These are phyloP conservation scores for Boletus huronensis DNA, from an alignment of 768 basidiomycete genomes.

Conservation along the genomic window DNA sequence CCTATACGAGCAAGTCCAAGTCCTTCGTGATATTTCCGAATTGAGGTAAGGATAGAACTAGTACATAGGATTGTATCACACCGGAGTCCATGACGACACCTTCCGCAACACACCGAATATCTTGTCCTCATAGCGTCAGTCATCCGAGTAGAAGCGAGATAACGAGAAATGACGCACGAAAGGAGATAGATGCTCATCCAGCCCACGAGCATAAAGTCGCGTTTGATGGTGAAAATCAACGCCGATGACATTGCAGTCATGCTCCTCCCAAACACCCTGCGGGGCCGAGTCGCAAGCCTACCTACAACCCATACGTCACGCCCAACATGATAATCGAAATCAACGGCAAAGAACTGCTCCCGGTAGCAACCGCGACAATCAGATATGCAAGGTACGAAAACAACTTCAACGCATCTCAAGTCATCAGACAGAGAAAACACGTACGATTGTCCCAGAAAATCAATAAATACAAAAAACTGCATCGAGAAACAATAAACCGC, in stretches of 20 bases:
- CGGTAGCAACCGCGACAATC: too few relatives aligned
- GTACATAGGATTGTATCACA: too few relatives aligned
- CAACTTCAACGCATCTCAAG: constrained; percentile 5
- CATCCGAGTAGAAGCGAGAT: background rate
- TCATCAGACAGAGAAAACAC: too few relatives aligned
- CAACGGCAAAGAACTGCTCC: constrained; percentile 32
- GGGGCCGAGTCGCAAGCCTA: constrained; percentile 25
- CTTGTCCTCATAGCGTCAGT: constrained; percentile 37
- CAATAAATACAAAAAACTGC: too few relatives aligned
- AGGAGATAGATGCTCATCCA: constrained; percentile 96
- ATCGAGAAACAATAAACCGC: too few relatives aligned
- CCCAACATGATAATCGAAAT: constrained; percentile 92
- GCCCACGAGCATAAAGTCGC: constrained; percentile 96
- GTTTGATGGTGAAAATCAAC: constrained; percentile 69
- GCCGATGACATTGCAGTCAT: constrained; percentile 42
- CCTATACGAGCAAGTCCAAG: too few relatives aligned
- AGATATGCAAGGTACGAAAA: constrained; percentile 53
- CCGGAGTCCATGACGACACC: too few relatives aligned
- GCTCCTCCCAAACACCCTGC: background rate
- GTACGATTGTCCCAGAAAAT: too few relatives aligned
- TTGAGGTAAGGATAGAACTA: too few relatives aligned
- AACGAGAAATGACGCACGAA: constrained; percentile 58
- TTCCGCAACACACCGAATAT: too few relatives aligned
- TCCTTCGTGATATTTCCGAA: too few relatives aligned
- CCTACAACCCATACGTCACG: constrained; percentile 89